Percentiles rank a stretch among this genome's conserved stretches.
phyloP scores from a whole-genome alignment of 768 basidiomycete species.

The Boletus subcaerulescens region DNA sequence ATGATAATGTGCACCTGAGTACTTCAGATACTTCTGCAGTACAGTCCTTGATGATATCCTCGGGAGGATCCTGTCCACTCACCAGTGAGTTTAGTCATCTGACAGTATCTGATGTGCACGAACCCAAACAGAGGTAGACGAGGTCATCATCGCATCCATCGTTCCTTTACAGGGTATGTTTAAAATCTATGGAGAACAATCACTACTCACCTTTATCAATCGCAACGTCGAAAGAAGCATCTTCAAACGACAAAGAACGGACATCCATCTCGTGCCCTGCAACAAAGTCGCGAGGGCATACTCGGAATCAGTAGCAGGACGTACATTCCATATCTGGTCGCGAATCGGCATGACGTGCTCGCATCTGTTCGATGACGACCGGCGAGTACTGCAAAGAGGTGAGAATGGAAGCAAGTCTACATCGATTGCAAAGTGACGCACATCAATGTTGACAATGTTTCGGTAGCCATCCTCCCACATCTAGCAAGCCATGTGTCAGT shows the following conservation, averaged over 20 bases:
- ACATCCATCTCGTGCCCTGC: conserved; percentile 87
- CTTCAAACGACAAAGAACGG: conserved; percentile 56
- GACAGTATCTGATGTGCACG: conserved; percentile 8
- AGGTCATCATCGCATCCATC: conserved; percentile 89
- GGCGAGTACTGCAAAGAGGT: conserved; percentile 58
- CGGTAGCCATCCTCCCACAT: conserved; percentile 88
- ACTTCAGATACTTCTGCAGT: conserved; percentile 75
- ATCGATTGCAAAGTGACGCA: conserved; percentile 31
- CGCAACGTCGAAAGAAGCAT: conserved; percentile 67
- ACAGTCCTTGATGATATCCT: conserved; percentile 67
- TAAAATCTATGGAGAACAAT: background rate
- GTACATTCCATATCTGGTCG: conserved; percentile 73
- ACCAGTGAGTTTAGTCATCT: background rate
- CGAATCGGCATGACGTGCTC: conserved; percentile 41
- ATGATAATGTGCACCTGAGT: conserved; percentile 44
- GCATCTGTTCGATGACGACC: conserved; percentile 75
- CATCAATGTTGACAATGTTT: conserved; percentile 78
- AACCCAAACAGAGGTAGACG: conserved; percentile 82
- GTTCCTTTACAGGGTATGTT: conserved; percentile 44
- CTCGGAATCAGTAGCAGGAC: conserved; percentile 8
- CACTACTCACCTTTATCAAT: conserved; percentile 69
- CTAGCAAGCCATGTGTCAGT: conserved; percentile 34
- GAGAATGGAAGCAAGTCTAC: background rate
- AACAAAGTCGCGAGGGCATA: background rate
- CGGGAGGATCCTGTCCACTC: conserved; percentile 61